Evolutionary conservation across 345 rosid species (phyloP).

Genomic region (Psidium friedrichsthalianum): DNA sequence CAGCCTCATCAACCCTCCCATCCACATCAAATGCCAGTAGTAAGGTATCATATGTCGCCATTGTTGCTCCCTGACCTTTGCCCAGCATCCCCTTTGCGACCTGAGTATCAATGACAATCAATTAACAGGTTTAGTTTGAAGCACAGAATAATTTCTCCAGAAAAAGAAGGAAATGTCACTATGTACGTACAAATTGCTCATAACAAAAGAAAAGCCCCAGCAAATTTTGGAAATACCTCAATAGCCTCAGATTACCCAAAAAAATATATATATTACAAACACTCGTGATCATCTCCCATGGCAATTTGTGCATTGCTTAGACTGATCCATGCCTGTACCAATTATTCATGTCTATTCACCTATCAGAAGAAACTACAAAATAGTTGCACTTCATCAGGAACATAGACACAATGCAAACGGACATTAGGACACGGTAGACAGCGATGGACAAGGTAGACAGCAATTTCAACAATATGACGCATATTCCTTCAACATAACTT

Average conservation of each 20-base stretch:
- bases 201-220: neutral
- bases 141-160: neutral
- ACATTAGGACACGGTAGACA: neutral
- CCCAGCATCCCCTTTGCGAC: constrained; percentile 95
- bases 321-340: neutral
- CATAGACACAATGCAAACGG: neutral
- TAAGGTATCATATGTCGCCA: constrained; percentile 76
- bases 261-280: neutral
- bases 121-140: neutral
- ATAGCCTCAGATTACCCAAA: neutral
- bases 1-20: constrained; percentile 60
- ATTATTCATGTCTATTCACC: neutral
- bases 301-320: neutral
- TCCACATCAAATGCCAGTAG: constrained; percentile 84
- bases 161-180: neutral
- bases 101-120: constrained; percentile 13
- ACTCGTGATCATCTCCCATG: neutral
- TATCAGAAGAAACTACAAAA: neutral
- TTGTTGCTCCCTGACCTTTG: constrained; percentile 88
- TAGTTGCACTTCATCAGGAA: neutral
- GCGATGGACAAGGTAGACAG: neutral
- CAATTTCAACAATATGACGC: neutral
- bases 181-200: neutral
- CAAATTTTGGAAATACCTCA: neutral
- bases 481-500: neutral